Base-by-base conservation (phyloP, 768 basidiomycete species). In the Auriscalpium vulgare region DNA sequence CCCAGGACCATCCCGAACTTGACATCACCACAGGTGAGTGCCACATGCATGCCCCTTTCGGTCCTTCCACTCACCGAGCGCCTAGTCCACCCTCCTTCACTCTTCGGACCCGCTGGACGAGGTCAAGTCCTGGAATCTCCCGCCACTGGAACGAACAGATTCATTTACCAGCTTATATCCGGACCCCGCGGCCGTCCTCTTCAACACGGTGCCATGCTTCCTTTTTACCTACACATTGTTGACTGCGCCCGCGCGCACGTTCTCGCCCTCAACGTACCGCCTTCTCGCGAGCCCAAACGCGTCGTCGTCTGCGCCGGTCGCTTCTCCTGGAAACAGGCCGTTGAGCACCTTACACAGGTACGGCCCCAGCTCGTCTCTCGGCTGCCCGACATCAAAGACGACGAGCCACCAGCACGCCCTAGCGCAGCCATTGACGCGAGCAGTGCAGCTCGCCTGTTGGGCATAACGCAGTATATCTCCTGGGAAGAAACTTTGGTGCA, bases 401-500 rank as follows among this genome's bases (percentile, higher is more conserved):
- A 17, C 8, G 29, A 29, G 34, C 8, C 49, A 62, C 34, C 59
- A 63, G n/a, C 57, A 51, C 19, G 48, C 37, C 8, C 40, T 51
- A 10, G 54, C 51, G 37, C 34, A 37, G 29, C 37, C 45, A 3
- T 49, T 14, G 53, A 47, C 44, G 11, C 36, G 11, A 49, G 35
- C 19, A 47, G 34, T 36, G 53, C 45, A 10, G 46, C 21, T 17
- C 6, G 10, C 2, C n/a, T 53, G 17, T 29, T 54, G 2, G 53
- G 53, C 14, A 9, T 47, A 44, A 47, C 11, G 43, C 23, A 54
- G 46, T 54, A 54, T 34, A 54, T 47, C 34, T 29, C n/a, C 4
- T 53, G 51, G 51, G n/a, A 34, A 40, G 51, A 53, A 43, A 53
- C 51, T 3, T 60, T 59, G 35, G 57, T 45, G 51, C 23, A 45